Conservation (phyloP, 225 moss, liverwort and hornwort species). For the Neckera pumila region DNA sequence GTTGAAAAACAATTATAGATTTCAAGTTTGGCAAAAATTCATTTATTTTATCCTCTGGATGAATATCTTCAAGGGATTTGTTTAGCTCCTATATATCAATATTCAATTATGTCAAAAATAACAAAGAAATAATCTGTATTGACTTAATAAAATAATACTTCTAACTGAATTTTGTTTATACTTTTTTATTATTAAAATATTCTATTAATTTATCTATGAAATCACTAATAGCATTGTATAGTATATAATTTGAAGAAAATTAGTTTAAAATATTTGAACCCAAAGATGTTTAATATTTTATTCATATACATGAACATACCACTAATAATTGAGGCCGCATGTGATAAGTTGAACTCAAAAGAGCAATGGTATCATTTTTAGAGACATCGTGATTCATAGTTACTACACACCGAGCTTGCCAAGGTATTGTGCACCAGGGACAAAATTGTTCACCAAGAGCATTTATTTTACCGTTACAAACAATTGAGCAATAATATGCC, state of each 20-base stretch:
- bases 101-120: neutral
- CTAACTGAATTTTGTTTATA: too few relatives aligned
- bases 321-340: conserved; percentile 12
- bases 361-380: neutral
- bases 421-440: conserved; percentile 7
- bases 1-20: conserved; percentile 1
- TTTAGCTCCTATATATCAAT: conserved; percentile 1
- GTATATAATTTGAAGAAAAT: neutral
- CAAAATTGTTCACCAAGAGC: neutral
- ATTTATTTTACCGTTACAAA: neutral
- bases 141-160: neutral
- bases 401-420: neutral
- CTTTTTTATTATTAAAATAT: neutral
- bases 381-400: neutral
- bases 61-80: neutral
- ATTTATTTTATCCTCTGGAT: neutral
- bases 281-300: too few relatives aligned
- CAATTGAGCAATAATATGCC: neutral
- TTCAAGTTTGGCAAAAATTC: neutral
- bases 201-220: neutral
- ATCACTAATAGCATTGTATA: neutral
- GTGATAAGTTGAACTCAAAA: neutral
- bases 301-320: neutral
- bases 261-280: neutral
- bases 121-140: fast-evolving